Percentiles rank a stretch among this genome's conserved stretches.
Evolutionary conservation across 2,329 filamentous ascomycete species (phyloP).

Genomic region (Penicillium concentricum): DNA sequence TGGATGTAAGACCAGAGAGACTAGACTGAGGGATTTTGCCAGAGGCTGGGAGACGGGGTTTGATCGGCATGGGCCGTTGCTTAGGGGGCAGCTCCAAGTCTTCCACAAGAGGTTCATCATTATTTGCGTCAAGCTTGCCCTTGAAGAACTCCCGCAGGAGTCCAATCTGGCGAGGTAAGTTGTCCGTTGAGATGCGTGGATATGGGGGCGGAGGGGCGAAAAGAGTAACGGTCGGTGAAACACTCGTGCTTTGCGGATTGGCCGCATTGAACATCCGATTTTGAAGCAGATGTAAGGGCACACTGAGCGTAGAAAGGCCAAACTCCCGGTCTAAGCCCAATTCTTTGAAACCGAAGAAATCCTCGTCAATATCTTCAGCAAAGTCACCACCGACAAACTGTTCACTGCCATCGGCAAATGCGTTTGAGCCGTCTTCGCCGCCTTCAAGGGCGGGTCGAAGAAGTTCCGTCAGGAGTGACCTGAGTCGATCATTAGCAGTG

Average conservation of each 20-base stretch:
- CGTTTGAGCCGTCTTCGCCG: slow-evolving; percentile 78
- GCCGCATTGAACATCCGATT: slow-evolving; percentile 83
- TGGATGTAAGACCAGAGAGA: slow-evolving; percentile 32
- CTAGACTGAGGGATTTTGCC: slow-evolving; percentile 44
- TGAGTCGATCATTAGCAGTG: slow-evolving; percentile 92
- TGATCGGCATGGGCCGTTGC: slow-evolving; percentile 60
- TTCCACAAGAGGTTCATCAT: slow-evolving; percentile 79
- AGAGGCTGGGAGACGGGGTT: slow-evolving; percentile 46
- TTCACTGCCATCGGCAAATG: slow-evolving; percentile 95
- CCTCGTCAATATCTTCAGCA: slow-evolving; percentile 94
- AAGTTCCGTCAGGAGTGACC: slow-evolving; percentile 85
- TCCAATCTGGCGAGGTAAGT: slow-evolving; percentile 75
- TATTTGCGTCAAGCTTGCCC: slow-evolving; percentile 79
- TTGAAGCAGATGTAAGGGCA: slow-evolving; percentile 91
- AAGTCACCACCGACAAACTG: slow-evolving; percentile 97
- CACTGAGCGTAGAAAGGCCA: slow-evolving; percentile 80
- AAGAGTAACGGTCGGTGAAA: slow-evolving; percentile 54
- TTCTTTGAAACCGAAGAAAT: slow-evolving; percentile 98
- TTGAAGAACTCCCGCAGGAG: slow-evolving; percentile 90
- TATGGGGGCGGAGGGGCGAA: slow-evolving; percentile 66
- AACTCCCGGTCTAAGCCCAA: slow-evolving; percentile 90
- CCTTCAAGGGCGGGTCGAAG: slow-evolving; percentile 85
- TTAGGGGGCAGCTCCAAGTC: slow-evolving; percentile 94
- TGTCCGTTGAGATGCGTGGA: slow-evolving; percentile 76
- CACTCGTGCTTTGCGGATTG: slow-evolving; percentile 67